phyloP scores from a whole-genome alignment of 768 basidiomycete genomes.

The Coprinellus micaceus region DNA sequence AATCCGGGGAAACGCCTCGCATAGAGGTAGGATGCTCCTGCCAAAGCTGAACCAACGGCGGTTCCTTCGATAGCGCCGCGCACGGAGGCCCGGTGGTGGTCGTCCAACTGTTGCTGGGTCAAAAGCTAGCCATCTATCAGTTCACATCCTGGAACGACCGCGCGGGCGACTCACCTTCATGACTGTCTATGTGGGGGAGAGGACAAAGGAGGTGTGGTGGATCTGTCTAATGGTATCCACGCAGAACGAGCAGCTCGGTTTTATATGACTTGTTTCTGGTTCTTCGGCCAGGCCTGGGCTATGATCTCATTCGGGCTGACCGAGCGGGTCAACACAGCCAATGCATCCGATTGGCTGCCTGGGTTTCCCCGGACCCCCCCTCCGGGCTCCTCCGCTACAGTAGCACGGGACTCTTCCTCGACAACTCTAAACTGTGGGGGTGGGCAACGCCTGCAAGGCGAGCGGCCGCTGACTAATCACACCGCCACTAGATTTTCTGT shows the following conservation, averaged over 20 bases:
- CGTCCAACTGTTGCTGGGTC: constrained; percentile 45
- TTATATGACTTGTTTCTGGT: neutral
- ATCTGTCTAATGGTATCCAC: neutral
- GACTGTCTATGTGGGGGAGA: constrained; percentile 4
- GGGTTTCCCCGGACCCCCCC: neutral
- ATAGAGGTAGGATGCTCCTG: constrained; percentile 51
- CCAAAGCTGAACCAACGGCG: constrained; percentile 43
- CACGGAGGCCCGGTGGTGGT: constrained; percentile 50
- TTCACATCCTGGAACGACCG: too few relatives aligned
- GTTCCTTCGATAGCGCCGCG: constrained; percentile 64
- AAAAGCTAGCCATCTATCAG: too few relatives aligned
- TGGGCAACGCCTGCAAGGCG: too few relatives aligned
- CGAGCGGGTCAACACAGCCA: too few relatives aligned
- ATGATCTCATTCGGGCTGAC: neutral
- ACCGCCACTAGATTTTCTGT: too few relatives aligned
- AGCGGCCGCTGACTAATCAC: too few relatives aligned
- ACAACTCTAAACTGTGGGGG: too few relatives aligned
- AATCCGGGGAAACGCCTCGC: constrained; percentile 53
- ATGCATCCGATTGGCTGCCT: neutral
- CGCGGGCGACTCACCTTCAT: constrained; percentile 36
- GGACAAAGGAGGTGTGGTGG: neutral
- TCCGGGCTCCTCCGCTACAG: neutral
- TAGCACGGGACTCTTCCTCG: too few relatives aligned
- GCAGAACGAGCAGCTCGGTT: neutral
- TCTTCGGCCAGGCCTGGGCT: neutral